phyloP scores from a whole-genome alignment of 768 basidiomycete species.

The Suillus lakei region DNA sequence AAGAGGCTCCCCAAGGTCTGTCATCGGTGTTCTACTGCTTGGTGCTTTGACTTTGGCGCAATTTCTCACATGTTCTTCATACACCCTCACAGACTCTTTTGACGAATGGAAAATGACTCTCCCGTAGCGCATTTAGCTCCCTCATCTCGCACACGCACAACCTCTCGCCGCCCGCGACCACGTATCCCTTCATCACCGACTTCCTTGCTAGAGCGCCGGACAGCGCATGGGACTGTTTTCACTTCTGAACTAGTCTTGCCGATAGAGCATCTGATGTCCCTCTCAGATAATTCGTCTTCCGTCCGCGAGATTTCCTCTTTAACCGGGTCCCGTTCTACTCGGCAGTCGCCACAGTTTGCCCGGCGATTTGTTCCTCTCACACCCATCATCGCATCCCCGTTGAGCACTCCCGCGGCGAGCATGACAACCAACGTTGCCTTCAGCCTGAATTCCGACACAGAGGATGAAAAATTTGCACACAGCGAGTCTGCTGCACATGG shows the following conservation, averaged over 20 bases:
- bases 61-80: not conserved
- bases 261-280: not conserved
- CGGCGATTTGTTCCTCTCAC: slow-evolving; percentile 55
- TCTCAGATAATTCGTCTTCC: not conserved
- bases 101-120: slow-evolving; percentile 9
- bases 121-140: not conserved
- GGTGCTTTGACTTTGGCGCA: not conserved
- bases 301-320: not conserved
- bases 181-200: slow-evolving; percentile 11
- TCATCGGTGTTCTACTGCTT: not conserved
- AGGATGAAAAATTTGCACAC: slow-evolving; percentile 5
- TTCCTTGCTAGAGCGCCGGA: slow-evolving; percentile 19
- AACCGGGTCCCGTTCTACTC: slow-evolving; percentile 3
- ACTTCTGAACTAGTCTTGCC: not conserved
- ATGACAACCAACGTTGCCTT: slow-evolving; percentile 29
- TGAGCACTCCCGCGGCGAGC: slow-evolving; percentile 52
- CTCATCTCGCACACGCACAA: not conserved
- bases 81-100: not conserved
- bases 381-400: slow-evolving; percentile 63
- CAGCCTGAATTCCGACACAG: slow-evolving; percentile 11
- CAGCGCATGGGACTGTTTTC: not conserved
- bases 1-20: slow-evolving; percentile 2
- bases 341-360: slow-evolving; percentile 27
- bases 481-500: slow-evolving; percentile 7
- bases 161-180: not conserved